Evolutionary conservation across 2,329 filamentous ascomycete genomes (phyloP), one percentile per base, ranked within the genome.

Genomic region (Escovopsis sp.): DNA sequence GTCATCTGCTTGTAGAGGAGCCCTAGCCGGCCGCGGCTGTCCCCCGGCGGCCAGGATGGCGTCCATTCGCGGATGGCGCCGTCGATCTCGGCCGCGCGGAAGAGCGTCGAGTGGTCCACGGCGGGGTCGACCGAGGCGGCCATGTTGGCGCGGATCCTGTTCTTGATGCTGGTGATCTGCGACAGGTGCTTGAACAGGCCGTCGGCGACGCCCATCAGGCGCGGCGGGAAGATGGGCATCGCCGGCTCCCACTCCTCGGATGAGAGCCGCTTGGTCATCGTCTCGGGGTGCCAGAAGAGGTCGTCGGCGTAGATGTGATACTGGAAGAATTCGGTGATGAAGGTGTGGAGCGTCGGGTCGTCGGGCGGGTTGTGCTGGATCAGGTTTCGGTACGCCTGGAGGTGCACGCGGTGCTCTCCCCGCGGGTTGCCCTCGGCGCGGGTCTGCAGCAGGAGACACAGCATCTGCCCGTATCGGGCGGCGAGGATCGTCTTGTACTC

Each of bases 171-270:
- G 2, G 84, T 86, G 45, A 93, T 89, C 52, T 84, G 76, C 7
- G 81, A 80, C 27, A 94, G 78, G 54, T 83, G 79, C 30, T 74
- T 71, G 55, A 94, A 87, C 2, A 94, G 66, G 1, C 84, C 84
- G 52, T 94, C 86, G 34, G 82, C 77, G 24, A 94, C 80, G 16
- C 87, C 87, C 6, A 94, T 67, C 5, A 94, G 67, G n/a, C 73
- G 67, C 5, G 71, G 66, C 0, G 67, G 62, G 14, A 70, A 59
- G 25, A 71, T 66, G 3, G 61, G 54, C 1, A 60, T 49, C 33
- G 60, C 47, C 2, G 66, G 59, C 30, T 59, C 55, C 65, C 67
- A 70, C 35, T 65, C 59, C 40, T 68, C 63, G 1, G 60, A 59
- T n/a, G 61, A 61, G 8, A 68, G 53, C 7, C 59, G 61, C 12